Percentiles rank a stretch among this genome's conserved stretches.
Evolutionary conservation across 495 filamentous ascomycete species (phyloP).

Genomic region (Pyrenopolyporus hunteri): DNA sequence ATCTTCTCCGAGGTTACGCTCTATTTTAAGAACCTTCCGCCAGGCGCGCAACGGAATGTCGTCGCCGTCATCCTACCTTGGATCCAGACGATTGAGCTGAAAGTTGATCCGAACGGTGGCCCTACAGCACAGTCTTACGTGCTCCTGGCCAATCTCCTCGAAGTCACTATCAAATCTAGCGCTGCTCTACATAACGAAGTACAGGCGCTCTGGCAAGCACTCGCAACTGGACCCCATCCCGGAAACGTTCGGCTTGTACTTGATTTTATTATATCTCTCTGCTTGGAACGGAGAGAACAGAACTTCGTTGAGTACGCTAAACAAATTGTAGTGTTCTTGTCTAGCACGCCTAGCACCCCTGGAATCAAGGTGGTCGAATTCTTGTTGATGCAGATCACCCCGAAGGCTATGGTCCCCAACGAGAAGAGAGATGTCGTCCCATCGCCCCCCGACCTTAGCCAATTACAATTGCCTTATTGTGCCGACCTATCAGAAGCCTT

Average conservation of each 20-base stretch:
- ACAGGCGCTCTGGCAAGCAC: constrained; percentile 94
- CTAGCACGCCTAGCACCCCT: constrained; percentile 77
- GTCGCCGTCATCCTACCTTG: constrained; percentile 93
- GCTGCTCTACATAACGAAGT: constrained; percentile 92
- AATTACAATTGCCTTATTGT: constrained; percentile 80
- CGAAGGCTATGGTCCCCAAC: constrained; percentile 85
- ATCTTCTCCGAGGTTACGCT: constrained; percentile 93
- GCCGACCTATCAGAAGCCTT: constrained; percentile 81
- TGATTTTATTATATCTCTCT: constrained; percentile 93
- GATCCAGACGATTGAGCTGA: constrained; percentile 92
- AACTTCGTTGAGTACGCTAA: constrained; percentile 98
- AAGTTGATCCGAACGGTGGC: constrained; percentile 91
- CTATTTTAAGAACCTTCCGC: constrained; percentile 84
- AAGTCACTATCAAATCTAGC: constrained; percentile 93
- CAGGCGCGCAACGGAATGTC: constrained; percentile 87
- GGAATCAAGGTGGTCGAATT: constrained; percentile 94
- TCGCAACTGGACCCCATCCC: constrained; percentile 89
- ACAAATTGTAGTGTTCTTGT: constrained; percentile 94
- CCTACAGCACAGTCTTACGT: constrained; percentile 92
- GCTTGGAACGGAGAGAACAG: constrained; percentile 90
- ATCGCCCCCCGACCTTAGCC: constrained; percentile 73
- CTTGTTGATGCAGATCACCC: constrained; percentile 83
- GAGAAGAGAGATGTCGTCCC: constrained; percentile 77
- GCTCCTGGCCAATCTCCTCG: constrained; percentile 91
- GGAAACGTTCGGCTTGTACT: constrained; percentile 96